Conservation (phyloP, 2,329 filamentous ascomycete species). For the Fusarium concolor region DNA sequence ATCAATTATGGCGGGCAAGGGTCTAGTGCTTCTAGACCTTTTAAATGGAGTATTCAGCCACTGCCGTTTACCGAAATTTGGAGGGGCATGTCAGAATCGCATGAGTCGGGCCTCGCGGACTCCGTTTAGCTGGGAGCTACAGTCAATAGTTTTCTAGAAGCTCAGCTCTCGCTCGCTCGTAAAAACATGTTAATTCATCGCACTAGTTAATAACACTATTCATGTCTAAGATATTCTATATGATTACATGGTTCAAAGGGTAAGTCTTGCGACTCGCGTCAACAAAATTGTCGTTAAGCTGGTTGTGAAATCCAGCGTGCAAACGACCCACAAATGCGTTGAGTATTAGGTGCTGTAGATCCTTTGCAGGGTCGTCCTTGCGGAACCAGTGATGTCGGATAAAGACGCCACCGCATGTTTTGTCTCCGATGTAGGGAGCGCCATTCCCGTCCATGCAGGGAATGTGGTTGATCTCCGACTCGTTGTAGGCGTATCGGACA, state of each 20-base stretch:
- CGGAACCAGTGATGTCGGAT: slow-evolving; percentile 43
- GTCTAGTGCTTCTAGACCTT: not conserved
- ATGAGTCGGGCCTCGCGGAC: too few species aligned
- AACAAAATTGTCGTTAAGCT: slow-evolving; percentile 6
- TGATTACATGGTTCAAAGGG: not conserved
- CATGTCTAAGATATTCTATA: not conserved
- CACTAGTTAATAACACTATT: not conserved
- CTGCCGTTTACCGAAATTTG: too few species aligned
- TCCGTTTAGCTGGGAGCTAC: too few species aligned
- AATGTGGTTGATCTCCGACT: slow-evolving; percentile 31
- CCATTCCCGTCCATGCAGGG: slow-evolving; percentile 46
- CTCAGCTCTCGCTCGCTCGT: too few species aligned
- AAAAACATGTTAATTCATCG: not conserved
- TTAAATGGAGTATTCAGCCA: not conserved
- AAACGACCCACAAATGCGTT: slow-evolving; percentile 7
- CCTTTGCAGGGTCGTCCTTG: slow-evolving; percentile 20
- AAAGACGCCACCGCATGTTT: slow-evolving; percentile 42
- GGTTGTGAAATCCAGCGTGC: slow-evolving; percentile 19
- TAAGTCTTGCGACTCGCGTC: slow-evolving; percentile 18
- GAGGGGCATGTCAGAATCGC: too few species aligned
- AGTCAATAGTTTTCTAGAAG: too few species aligned
- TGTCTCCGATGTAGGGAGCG: slow-evolving; percentile 37
- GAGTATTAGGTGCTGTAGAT: slow-evolving; percentile 5
- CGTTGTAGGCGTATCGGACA: slow-evolving; percentile 44
- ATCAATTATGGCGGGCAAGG: too few species aligned